phyloP scores from a whole-genome alignment of 1,139 yeast species.

The Torulaspora globosa region DNA sequence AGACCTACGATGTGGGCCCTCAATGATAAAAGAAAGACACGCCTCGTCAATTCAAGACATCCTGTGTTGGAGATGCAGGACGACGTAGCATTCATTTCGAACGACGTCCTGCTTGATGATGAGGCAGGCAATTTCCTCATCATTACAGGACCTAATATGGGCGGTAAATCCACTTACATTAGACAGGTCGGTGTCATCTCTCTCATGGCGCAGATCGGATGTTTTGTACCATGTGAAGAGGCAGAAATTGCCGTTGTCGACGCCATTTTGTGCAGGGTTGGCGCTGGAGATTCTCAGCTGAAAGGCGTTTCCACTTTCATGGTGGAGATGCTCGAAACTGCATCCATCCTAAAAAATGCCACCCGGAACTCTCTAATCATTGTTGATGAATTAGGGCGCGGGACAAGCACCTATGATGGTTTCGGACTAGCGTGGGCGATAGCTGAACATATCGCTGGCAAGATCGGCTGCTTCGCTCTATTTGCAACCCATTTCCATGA shows the following conservation, averaged over 20 bases:
- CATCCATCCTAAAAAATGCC: slow-evolving; percentile 84
- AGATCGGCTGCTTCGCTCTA: slow-evolving; percentile 70
- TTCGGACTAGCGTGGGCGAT: slow-evolving; percentile 98
- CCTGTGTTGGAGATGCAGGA: slow-evolving; percentile 93
- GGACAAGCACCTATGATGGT: slow-evolving; percentile 96
- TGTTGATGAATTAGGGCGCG: slow-evolving; percentile 93
- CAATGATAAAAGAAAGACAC: slow-evolving; percentile 48
- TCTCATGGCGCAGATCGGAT: slow-evolving; percentile 87
- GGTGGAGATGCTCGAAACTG: slow-evolving; percentile 97
- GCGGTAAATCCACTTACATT: slow-evolving; percentile 93
- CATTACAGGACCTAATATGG: slow-evolving; percentile 98
- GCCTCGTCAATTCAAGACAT: slow-evolving; percentile 73
- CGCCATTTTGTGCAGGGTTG: slow-evolving; percentile 92
- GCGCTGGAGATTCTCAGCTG: slow-evolving; percentile 95
- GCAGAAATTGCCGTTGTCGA: slow-evolving; percentile 83
- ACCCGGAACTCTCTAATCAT: slow-evolving; percentile 79
- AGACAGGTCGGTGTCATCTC: slow-evolving; percentile 89
- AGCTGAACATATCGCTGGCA: slow-evolving; percentile 72
- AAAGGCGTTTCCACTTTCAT: slow-evolving; percentile 95
- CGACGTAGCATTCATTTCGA: slow-evolving; percentile 79
- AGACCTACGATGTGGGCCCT: slow-evolving; percentile 65
- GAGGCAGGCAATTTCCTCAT: slow-evolving; percentile 64
- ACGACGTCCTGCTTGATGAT: slow-evolving; percentile 60
- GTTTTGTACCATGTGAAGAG: slow-evolving; percentile 73
- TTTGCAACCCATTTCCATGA: slow-evolving; percentile 99